Evolutionary conservation across 2,329 filamentous ascomycete species (phyloP), one percentile per base, ranked within the genome.

Genomic region (Rhynchosporium agropyri): DNA sequence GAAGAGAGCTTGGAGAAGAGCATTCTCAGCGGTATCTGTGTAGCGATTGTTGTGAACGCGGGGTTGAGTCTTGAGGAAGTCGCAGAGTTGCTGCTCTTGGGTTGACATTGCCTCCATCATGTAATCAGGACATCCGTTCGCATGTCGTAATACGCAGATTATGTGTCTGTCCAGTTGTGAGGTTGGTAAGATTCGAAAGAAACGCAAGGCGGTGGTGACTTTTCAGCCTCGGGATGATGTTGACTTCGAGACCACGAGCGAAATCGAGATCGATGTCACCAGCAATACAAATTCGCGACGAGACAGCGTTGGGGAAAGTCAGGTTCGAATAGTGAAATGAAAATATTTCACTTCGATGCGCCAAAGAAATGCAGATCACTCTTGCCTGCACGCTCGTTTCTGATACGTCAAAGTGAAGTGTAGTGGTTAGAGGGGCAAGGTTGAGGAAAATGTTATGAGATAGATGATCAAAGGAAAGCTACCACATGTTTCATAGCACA

Each of bases 1-100:
- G 78, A 98, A 99, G 60, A 99, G 88, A 62, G 86, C 87, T 72
- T 87, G 82, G 61, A 96, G 79, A 38, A 99, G 87, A 66, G 90
- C 85, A 64, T 84, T 83, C 67, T 85, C 83, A 59, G 93, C 92
- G 53, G 85, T 79, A 59, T 88, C 81, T 48, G 83, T 87, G 78
- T 93, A 99, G 66, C 89, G 88, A 78, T 91, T 90, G 68, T 84
- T 81, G 80, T 90, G 88, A 68, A 84, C 81, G 69, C 81, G 81
- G 61, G 95, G 93, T 73, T 96, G 85, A 73, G 89, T 85, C 75
- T 90, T 86, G 73, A 99, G 84, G 73, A 91, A 87, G 76, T 90
- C 85, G 76, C 90, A 93, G 78, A 98, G 90, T 80, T 89, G 87
- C 78, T 84, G 88, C 82, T 97, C 92, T 75, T 87, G 85, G 20